These are phyloP conservation scores for Xylariaceae sp. DNA, from an alignment of 2,329 filamentous ascomycete genomes.

Conservation along the genomic window DNA sequence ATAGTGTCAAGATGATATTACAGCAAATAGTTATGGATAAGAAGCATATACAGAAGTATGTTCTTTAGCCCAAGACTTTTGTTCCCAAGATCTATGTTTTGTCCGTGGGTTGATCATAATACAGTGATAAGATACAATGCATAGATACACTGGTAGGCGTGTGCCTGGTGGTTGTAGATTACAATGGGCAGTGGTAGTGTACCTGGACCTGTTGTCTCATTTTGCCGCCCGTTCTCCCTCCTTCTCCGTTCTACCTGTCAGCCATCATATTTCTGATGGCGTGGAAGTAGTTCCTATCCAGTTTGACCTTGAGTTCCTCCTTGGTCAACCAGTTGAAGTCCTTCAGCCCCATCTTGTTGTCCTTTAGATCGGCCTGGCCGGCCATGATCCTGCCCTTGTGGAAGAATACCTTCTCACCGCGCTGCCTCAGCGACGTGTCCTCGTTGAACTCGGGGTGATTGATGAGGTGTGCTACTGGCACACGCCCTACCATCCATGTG, in stretches of 20 bases:
- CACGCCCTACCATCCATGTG: constrained; percentile 94
- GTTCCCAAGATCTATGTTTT: not conserved
- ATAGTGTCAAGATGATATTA: not conserved
- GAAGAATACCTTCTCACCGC: constrained; percentile 89
- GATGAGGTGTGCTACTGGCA: constrained; percentile 82
- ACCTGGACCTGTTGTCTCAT: constrained; percentile 3
- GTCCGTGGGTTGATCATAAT: constrained; percentile 25
- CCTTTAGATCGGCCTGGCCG: constrained; percentile 82
- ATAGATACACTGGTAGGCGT: constrained; percentile 33
- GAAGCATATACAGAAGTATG: not conserved
- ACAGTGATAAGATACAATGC: constrained; percentile 38
- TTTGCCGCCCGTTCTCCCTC: not conserved
- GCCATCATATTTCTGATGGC: constrained; percentile 84
- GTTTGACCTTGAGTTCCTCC: constrained; percentile 78
- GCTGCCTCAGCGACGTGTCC: constrained; percentile 50
- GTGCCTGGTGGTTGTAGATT: constrained; percentile 11
- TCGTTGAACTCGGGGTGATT: constrained; percentile 56
- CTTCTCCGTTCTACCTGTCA: constrained; percentile 62
- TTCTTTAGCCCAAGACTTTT: not conserved
- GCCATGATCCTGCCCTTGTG: constrained; percentile 97
- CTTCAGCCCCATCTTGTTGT: constrained; percentile 73
- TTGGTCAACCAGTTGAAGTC: constrained; percentile 94
- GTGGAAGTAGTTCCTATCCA: constrained; percentile 74
- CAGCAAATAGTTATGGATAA: not conserved
- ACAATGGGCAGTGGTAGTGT: constrained; percentile 8